Conservation (phyloP, 306 rosid genomes). For the Malus asiatica region DNA sequence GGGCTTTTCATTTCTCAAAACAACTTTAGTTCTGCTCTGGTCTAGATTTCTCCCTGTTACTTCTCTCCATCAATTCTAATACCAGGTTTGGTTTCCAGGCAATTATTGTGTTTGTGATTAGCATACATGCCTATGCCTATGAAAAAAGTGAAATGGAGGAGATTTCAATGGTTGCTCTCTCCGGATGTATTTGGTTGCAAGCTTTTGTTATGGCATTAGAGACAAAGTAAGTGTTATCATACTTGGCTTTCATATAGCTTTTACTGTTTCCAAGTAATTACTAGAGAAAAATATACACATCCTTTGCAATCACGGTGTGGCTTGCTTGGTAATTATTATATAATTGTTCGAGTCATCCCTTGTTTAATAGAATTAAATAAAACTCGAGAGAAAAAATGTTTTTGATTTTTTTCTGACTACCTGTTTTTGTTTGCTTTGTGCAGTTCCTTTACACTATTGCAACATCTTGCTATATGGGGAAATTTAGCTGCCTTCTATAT, state of each 20-base stretch:
- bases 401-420: constrained; percentile 9
- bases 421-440: constrained; percentile 30
- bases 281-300: too few species aligned
- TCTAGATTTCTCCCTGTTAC: constrained; percentile 6
- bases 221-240: constrained; percentile 66
- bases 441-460: constrained; percentile 91
- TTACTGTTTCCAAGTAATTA: background rate
- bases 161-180: constrained; percentile 89
- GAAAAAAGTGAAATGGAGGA: constrained; percentile 95
- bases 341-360: background rate
- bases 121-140: constrained; percentile 82
- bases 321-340: background rate
- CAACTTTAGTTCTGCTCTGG: constrained; percentile 4
- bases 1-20: background rate
- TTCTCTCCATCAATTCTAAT: constrained; percentile 19
- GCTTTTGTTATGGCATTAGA: constrained; percentile 86
- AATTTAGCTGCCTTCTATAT: constrained; percentile 73
- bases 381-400: constrained; percentile 1
- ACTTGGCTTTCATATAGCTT: background rate
- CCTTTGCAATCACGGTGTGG: background rate
- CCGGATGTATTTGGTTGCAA: constrained; percentile 98
- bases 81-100: constrained; percentile 50
- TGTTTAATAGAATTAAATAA: background rate
- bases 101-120: constrained; percentile 69
- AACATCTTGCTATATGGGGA: constrained; percentile 92